phyloP scores from a whole-genome alignment of 176 grass and related monocot species.

The Chrysopogon serrulatus region DNA sequence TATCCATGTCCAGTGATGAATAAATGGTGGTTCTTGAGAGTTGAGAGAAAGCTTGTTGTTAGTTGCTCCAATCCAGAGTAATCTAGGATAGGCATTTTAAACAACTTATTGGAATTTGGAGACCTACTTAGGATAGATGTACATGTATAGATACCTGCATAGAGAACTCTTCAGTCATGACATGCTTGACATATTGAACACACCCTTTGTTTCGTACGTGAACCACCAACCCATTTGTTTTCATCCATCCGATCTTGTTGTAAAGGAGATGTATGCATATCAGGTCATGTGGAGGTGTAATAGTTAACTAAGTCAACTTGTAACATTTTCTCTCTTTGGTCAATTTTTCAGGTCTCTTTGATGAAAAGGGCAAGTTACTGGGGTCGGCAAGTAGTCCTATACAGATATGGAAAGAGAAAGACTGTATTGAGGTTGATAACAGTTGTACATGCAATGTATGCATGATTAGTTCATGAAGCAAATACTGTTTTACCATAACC shows the following conservation, averaged over 20 bases:
- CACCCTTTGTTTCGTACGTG: not conserved
- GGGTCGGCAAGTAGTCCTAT: slow-evolving; percentile 81
- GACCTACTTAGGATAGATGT: not conserved
- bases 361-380: slow-evolving; percentile 71
- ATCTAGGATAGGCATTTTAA: not conserved
- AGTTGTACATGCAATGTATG: not conserved
- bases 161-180: not conserved
- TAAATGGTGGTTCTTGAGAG: slow-evolving; percentile 2
- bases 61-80: not conserved
- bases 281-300: not conserved
- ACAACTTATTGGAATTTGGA: not conserved
- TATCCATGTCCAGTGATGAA: slow-evolving; percentile 7
- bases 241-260: not conserved
- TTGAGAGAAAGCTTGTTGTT: not conserved
- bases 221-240: not conserved
- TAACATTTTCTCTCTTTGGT: not conserved
- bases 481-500: not conserved
- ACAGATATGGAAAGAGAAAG: slow-evolving; percentile 97
- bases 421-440: slow-evolving; percentile 77
- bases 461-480: not conserved
- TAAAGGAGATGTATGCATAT: not conserved
- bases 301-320: not conserved
- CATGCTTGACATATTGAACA: not conserved
- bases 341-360: slow-evolving; percentile 58
- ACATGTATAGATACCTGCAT: not conserved